phyloP scores from a whole-genome alignment of 2,329 filamentous ascomycete species.

The Talaromyces amestolkiae region DNA sequence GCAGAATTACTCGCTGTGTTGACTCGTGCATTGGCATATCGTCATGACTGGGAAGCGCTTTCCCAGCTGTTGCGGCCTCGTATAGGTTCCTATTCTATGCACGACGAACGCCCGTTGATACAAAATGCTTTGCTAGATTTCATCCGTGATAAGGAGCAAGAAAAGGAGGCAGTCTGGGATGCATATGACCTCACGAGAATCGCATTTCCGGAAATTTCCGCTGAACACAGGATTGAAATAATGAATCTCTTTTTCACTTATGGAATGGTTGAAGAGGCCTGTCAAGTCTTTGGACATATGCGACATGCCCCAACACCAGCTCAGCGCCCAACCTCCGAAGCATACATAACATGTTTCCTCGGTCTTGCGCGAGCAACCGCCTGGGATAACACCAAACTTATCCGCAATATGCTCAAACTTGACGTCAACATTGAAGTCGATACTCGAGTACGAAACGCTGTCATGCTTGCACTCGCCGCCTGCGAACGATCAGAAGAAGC shows the following conservation, averaged over 20 bases:
- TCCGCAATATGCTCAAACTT: constrained; percentile 93
- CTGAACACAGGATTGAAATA: constrained; percentile 63
- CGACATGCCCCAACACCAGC: constrained; percentile 64
- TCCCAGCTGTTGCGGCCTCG: constrained; percentile 78
- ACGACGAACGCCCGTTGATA: constrained; percentile 64
- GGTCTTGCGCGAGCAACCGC: constrained; percentile 65
- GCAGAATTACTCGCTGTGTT: constrained; percentile 72
- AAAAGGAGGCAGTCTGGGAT: constrained; percentile 63
- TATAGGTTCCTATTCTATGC: constrained; percentile 33
- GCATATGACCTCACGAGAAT: constrained; percentile 58
- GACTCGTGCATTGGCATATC: constrained; percentile 69
- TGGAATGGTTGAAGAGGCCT: constrained; percentile 77
- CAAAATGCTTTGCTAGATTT: constrained; percentile 66
- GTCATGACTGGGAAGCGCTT: constrained; percentile 74
- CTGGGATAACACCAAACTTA: constrained; percentile 64
- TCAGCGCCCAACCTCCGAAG: constrained; percentile 66
- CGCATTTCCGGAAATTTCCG: constrained; percentile 63
- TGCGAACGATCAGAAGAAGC: constrained; percentile 66
- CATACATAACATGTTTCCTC: constrained; percentile 75
- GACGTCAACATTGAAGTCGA: constrained; percentile 75
- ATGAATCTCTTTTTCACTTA: constrained; percentile 82
- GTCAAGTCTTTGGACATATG: constrained; percentile 89
- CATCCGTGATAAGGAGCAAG: constrained; percentile 59
- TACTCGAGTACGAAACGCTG: constrained; percentile 74
- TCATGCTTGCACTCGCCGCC: constrained; percentile 81